Evolutionary conservation across 495 filamentous ascomycete species (phyloP).

Genomic region (Aspergillus cavernicola): DNA sequence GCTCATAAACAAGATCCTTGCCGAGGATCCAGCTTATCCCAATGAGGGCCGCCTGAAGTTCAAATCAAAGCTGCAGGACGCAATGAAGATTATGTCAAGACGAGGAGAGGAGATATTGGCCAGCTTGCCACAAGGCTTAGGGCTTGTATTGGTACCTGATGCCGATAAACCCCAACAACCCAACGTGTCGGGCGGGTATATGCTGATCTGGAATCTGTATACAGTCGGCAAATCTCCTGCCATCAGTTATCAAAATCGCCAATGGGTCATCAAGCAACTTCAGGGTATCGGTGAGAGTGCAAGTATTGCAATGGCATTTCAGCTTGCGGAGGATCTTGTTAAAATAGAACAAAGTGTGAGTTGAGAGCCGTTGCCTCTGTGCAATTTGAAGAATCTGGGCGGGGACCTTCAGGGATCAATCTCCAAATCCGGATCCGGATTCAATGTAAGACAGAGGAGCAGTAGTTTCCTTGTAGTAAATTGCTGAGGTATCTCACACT

Average conservation of each 20-base stretch:
- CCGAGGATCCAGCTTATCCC: conserved; percentile 5
- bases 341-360: conserved; percentile 15
- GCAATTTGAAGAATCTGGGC: too few species aligned
- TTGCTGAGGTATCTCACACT: too few species aligned
- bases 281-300: conserved; percentile 27
- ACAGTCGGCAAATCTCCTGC: conserved; percentile 26
- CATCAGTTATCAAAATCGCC: conserved; percentile 18
- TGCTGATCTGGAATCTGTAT: conserved; percentile 36
- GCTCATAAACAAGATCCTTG: conserved; percentile 19
- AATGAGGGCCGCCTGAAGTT: conserved; percentile 17
- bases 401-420: too few species aligned
- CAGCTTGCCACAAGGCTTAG: conserved; percentile 41
- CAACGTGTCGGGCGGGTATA: conserved; percentile 28
- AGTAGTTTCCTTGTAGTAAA: too few species aligned
- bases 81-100: conserved; percentile 27
- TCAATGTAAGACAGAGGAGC: too few species aligned
- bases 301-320: conserved; percentile 18
- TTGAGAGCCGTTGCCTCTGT: too few species aligned
- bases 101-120: conserved; percentile 41
- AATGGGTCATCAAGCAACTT: conserved; percentile 37
- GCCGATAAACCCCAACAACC: not conserved
- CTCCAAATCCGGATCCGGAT: too few species aligned
- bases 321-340: conserved; percentile 12
- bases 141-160: conserved; percentile 14
- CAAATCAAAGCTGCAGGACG: conserved; percentile 21